Conservation (phyloP, 805 yeast genomes). For the Teunomyces barrocoloradensis region DNA sequence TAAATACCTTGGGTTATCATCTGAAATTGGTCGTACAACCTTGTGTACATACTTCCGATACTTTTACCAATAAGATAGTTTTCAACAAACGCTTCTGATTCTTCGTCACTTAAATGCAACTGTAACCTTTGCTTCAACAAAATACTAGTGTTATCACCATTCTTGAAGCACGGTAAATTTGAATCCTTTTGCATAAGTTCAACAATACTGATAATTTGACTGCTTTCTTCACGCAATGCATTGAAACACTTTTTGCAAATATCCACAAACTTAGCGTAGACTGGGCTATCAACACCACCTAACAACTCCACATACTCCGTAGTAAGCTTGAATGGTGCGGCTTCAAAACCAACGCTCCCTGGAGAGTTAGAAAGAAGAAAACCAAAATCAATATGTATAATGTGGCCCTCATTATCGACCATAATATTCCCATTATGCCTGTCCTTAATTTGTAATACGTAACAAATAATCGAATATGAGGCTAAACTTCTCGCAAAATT, state of each 20-base stretch:
- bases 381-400: conserved; percentile 94
- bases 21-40: conserved; percentile 94
- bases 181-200: conserved; percentile 94
- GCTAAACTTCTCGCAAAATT: conserved; percentile 87
- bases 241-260: conserved; percentile 72
- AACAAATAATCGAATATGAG: conserved; percentile 87
- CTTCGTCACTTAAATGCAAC: conserved; percentile 67
- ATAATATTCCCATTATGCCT: conserved; percentile 97
- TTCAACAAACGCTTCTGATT: conserved; percentile 77
- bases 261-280: conserved; percentile 57
- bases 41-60: conserved; percentile 81
- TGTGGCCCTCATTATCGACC: conserved; percentile 95
- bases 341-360: conserved; percentile 95
- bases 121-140: conserved; percentile 81
- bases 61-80: conserved; percentile 73
- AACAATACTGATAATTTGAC: conserved; percentile 75
- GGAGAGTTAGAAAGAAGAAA: conserved; percentile 91
- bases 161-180: conserved; percentile 83
- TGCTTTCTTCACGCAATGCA: conserved; percentile 69
- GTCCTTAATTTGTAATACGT: conserved; percentile 88
- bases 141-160: conserved; percentile 79
- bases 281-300: conserved; percentile 70
- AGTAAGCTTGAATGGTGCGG: conserved; percentile 94
- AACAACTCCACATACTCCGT: conserved; percentile 83
- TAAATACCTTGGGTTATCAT: conserved; percentile 93